phyloP scores from a whole-genome alignment of 83 land plant species.

The Picea engelmannii region DNA sequence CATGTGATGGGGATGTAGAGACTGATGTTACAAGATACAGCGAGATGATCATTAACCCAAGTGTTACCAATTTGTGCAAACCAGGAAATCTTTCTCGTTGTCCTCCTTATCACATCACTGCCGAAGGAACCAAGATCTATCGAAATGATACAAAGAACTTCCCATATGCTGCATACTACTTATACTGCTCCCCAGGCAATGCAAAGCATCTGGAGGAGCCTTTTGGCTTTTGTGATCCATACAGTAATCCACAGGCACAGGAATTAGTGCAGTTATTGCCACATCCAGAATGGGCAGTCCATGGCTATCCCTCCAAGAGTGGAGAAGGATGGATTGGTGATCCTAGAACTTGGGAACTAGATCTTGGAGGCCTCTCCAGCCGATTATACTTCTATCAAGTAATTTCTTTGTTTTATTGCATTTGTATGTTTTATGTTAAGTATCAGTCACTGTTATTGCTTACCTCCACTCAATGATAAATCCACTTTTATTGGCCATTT shows the following conservation, averaged over 20 bases:
- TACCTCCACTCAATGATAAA: background rate
- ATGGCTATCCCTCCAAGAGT: slow-evolving; percentile 75
- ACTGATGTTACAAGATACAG: slow-evolving; percentile 82
- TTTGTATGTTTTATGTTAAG: too few species aligned
- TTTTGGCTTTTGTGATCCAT: slow-evolving; percentile 59
- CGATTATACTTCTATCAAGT: slow-evolving; percentile 84
- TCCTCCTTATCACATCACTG: slow-evolving; percentile 81
- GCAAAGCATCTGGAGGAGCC: slow-evolving; percentile 63
- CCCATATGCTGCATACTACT: slow-evolving; percentile 80
- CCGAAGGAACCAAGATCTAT: slow-evolving; percentile 45
- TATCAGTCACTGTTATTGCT: too few species aligned
- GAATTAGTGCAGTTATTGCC: slow-evolving; percentile 82
- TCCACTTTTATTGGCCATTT: too few species aligned
- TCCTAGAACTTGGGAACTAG: slow-evolving; percentile 82
- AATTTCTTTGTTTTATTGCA: too few species aligned
- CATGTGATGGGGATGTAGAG: slow-evolving; percentile 68
- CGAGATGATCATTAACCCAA: slow-evolving; percentile 86
- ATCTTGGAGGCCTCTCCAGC: slow-evolving; percentile 71
- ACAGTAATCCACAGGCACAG: slow-evolving; percentile 93
- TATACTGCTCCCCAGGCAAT: slow-evolving; percentile 75
- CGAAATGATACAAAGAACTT: slow-evolving; percentile 67
- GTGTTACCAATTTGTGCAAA: slow-evolving; percentile 47
- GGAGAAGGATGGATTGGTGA: slow-evolving; percentile 95
- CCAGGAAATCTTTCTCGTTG: slow-evolving; percentile 37
- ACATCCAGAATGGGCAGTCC: slow-evolving; percentile 88